phyloP scores from a whole-genome alignment of 2,329 filamentous ascomycete species.

The Pochonia chlamydosporia region DNA sequence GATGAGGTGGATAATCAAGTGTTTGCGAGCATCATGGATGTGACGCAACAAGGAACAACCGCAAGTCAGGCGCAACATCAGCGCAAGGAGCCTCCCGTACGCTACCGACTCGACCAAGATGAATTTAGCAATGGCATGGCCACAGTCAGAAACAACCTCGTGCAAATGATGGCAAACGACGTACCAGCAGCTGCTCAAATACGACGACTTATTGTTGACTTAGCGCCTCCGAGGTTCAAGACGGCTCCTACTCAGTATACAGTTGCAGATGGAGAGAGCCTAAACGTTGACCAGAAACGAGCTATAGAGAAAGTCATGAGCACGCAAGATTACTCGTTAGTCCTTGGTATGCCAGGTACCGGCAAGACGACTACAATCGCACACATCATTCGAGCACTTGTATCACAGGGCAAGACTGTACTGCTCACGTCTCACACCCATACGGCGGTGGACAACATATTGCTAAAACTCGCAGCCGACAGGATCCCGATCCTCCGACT shows the following conservation, averaged over 20 bases:
- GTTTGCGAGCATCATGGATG: conserved; percentile 89
- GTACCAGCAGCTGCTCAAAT: conserved; percentile 66
- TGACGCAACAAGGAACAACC: conserved; percentile 49
- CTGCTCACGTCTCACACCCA: conserved; percentile 94
- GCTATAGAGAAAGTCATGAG: conserved; percentile 96
- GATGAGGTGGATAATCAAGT: conserved; percentile 72
- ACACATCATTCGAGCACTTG: conserved; percentile 88
- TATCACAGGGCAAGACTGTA: conserved; percentile 86
- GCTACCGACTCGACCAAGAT: conserved; percentile 91
- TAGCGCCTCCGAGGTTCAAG: conserved; percentile 69
- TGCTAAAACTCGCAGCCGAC: conserved; percentile 81
- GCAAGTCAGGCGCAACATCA: conserved; percentile 46
- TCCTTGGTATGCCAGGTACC: conserved; percentile 96
- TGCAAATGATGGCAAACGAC: conserved; percentile 83
- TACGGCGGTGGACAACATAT: conserved; percentile 95
- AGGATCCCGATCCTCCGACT: conserved; percentile 77
- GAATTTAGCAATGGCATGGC: conserved; percentile 99
- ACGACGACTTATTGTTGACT: conserved; percentile 74
- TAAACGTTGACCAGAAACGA: conserved; percentile 81
- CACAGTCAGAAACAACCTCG: conserved; percentile 84
- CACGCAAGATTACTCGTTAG: conserved; percentile 91
- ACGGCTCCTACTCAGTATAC: conserved; percentile 56
- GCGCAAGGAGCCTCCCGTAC: conserved; percentile 48
- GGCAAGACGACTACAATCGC: conserved; percentile 98
- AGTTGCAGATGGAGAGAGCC: conserved; percentile 54